Base-by-base conservation (phyloP, 169 alveolate species). In the Ichthyophthirius multifiliis region DNA sequence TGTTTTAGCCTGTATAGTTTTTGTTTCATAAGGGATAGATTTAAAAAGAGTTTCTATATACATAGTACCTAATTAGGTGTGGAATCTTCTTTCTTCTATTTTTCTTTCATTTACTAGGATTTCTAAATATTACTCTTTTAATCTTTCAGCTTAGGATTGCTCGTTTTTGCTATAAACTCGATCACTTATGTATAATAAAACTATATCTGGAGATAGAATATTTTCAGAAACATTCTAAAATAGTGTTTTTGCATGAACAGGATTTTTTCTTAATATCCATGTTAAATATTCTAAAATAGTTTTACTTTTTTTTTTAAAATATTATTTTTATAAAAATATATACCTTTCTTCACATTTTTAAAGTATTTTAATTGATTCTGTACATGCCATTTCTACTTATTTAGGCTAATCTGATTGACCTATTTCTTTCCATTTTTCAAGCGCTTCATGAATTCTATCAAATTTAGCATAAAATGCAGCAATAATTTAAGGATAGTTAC, bases 401-500 rank as follows among this genome's bases (percentile, higher is more conserved):
- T 55, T 55, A 1, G 71, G 31, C 13, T 55, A 6, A n/a, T 27
- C 1, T 55, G 23, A 27, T 27, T n/a, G 10, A 27, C 71, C 71
- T 10, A 55, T 55, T 1, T 10, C 18, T 55, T 55, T 55, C 71
- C 71, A 55, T 55, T 39, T 55, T 55, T 55, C 71, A 15, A 55
- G 18, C 23, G 71, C 71, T 15, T 55, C 71, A 27, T 55, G 23
- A 23, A 55, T 55, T 55, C 71, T 55, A 55, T 55, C 71, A 55
- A 55, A 55, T 6, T 55, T 55, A 10, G 23, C 71, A 55, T 55
- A 55, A 39, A 55, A 55, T 10, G 6, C 23, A 0, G 71, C 71
- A 27, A 55, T 55, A 20, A 55, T 27, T n/a, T 55, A 55, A 55
- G 71, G 71, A 27, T 55, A 34, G 16, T 55, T 55, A 4, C 9